phyloP scores from a whole-genome alignment of 2,329 filamentous ascomycete species.

The Xylariomycetidae sp. region DNA sequence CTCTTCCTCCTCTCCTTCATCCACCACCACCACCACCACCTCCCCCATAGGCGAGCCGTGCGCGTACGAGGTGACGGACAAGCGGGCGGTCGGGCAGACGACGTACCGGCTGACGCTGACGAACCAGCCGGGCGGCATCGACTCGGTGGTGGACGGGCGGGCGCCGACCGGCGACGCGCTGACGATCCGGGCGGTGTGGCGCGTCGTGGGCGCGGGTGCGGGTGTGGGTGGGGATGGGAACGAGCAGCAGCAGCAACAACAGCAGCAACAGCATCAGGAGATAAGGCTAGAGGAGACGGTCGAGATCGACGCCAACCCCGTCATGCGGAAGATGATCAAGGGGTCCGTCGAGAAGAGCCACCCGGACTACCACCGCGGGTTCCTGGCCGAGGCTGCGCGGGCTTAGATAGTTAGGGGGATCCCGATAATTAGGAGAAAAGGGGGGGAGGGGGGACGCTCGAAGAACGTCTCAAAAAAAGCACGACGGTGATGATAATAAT shows the following conservation, averaged over 20 bases:
- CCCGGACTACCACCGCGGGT: constrained; percentile 16
- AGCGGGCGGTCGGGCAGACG: constrained; percentile 36
- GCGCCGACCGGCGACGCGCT: constrained; percentile 15
- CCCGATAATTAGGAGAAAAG: no score
- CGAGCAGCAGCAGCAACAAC: constrained; percentile 3
- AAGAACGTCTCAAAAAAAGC: no score
- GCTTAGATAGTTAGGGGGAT: no score
- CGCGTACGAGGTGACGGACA: constrained; percentile 22
- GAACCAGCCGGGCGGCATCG: constrained; percentile 19
- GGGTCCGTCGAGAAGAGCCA: constrained; percentile 24
- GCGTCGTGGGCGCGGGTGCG: constrained; percentile 2
- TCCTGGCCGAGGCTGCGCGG: constrained; percentile 14
- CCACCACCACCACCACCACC: no score
- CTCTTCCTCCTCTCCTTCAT: no score
- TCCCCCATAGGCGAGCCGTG: constrained; percentile 10
- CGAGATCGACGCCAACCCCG: constrained; percentile 21
- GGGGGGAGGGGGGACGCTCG: no score
- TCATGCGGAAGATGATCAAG: constrained; percentile 25
- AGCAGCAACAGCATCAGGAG: constrained; percentile 12
- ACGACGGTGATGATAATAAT: no score
- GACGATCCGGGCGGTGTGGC: constrained; percentile 7
- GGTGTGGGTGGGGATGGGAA: neutral
- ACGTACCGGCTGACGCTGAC: constrained; percentile 22
- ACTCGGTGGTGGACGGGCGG: constrained; percentile 20
- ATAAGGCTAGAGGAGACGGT: constrained; percentile 20